Base-by-base conservation (phyloP, 352 stramenopile genomes). In the Phytophthora sansomeana region DNA sequence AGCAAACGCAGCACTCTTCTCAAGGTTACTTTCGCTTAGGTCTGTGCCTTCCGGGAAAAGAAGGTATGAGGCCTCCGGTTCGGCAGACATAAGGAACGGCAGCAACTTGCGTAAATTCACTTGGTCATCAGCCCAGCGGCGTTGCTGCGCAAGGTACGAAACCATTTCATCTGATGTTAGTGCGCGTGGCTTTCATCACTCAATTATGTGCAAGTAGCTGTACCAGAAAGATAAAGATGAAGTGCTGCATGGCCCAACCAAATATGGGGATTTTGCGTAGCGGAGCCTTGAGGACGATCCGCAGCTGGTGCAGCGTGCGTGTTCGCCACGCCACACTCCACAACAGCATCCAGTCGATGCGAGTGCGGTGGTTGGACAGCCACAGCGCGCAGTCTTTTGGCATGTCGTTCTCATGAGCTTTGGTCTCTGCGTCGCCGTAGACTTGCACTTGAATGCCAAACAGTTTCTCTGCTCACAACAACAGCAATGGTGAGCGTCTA, bases 171-270 rank as follows among this genome's bases (percentile, higher is more conserved):
- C 7, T 17, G 14, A 62, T 1, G 32, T 36, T 28, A 39, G 39
- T 41, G 4, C 14, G 39, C 4, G n/a, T 47, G 17, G 6, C 7
- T 29, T 5, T 51, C 28, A 54, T 43, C 14, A 8, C 6, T 50
- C 17, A 8, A 3, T 26, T 29, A 29, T 13, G 17, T 28, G 41
- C 14, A 24, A 41, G 29, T 1, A 21, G 11, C 4, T 54, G 21
- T 63, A 89, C 81, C 60, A 96, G 60, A 57, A 94, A 96, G 58
- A 94, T 85, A 61, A 93, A 94, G 36, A 92, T 69, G 36, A 96
- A 94, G 63, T 89, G 79, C 74, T 93, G 85, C 85, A 93, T 96
- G 53, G 83, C 85, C 87, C 85, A 96, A 3, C 87, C 87, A 54
- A 94, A 93, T 65, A 96, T 80, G 42, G 87, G 87, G 29, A 90